Conservation (phyloP, 352 stramenopile species). For the Aphanomyces cochlioides region DNA sequence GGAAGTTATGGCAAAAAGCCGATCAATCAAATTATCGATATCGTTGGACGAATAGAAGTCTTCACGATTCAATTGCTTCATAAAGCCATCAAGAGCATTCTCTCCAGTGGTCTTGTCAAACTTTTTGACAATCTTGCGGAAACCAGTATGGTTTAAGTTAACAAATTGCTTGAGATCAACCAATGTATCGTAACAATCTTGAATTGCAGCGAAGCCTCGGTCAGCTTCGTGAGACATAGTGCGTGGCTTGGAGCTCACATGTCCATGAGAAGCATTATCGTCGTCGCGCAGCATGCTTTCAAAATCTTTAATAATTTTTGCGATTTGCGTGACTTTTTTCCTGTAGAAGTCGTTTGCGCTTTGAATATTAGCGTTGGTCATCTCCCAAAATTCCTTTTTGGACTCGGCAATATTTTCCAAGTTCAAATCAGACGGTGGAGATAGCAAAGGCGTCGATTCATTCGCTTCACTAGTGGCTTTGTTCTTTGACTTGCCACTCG, state of each 20-base stretch:
- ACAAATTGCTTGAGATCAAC: slow-evolving; percentile 88
- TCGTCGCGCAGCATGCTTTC: slow-evolving; percentile 63
- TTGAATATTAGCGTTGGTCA: slow-evolving; percentile 75
- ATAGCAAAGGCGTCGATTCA: slow-evolving; percentile 61
- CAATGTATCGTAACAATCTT: slow-evolving; percentile 88
- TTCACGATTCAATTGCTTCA: slow-evolving; percentile 73
- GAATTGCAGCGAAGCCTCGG: slow-evolving; percentile 72
- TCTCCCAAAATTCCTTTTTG: slow-evolving; percentile 80
- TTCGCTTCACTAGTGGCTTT: slow-evolving; percentile 39
- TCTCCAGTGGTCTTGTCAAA: slow-evolving; percentile 89
- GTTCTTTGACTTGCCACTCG: slow-evolving; percentile 17
- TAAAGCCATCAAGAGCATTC: slow-evolving; percentile 64
- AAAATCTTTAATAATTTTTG: slow-evolving; percentile 70
- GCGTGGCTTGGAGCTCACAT: slow-evolving; percentile 63
- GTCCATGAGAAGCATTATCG: slow-evolving; percentile 55
- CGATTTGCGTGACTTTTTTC: slow-evolving; percentile 61
- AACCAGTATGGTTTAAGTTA: slow-evolving; percentile 89
- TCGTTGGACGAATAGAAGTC: slow-evolving; percentile 79
- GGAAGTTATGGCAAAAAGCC: slow-evolving; percentile 73
- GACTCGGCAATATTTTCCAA: slow-evolving; percentile 38
- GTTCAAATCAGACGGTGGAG: slow-evolving; percentile 36
- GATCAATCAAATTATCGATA: slow-evolving; percentile 70
- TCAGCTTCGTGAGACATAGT: slow-evolving; percentile 58
- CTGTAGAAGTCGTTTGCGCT: slow-evolving; percentile 83
- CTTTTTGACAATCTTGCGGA: slow-evolving; percentile 94